Evolutionary conservation across 2,329 filamentous ascomycete genomes (phyloP), one percentile per base, ranked within the genome.

Genomic region (Cladosporium sp.): DNA sequence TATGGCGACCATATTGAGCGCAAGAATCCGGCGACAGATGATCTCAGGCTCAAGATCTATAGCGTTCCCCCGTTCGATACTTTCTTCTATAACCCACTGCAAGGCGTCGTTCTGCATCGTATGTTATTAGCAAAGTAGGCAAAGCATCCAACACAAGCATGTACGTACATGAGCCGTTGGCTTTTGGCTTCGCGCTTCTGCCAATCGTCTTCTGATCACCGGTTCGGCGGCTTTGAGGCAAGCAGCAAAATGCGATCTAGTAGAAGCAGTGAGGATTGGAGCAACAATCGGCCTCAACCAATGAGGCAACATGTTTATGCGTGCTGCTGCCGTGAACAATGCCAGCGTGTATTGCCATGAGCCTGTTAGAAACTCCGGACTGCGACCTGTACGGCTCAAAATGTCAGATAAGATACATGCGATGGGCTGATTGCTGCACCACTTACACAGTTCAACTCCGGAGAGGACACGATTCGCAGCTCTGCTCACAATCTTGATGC

Each of bases 1-100:
- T 12, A 73, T 71, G 24, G 72, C 72, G 28, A 69, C 70, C 44
- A 71, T 68, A 62, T 72, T 73, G 24, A 74, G 60, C 10, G 69
- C 41, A 10, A 72, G 58, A 11, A 72, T 52, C 3, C 71, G 69
- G 51, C 69, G 68, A 41, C 66, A 65, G 21, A 71, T 64, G 1
- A 66, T 59, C 15, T 67, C 65, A 34, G 68, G 62, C 10, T 71
- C 64, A 3, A 72, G 66, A 18, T 69, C 63, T 11, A 36, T 36
- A 0, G 68, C 52, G 18, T 68, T 64, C 5, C 63, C 60, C 7
- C 38, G 21, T 18, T 59, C 59, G 4, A 68, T 24, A 15, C 41
- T 54, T 15, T 72, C 71, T 21, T 65, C 66, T 7, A 72, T 60
- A 1, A 71, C 64, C 71, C 69, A 72, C 64, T 72, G 71, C 2